Evolutionary conservation across 495 filamentous ascomycete genomes (phyloP).

Genomic region (Neurospora sp.): DNA sequence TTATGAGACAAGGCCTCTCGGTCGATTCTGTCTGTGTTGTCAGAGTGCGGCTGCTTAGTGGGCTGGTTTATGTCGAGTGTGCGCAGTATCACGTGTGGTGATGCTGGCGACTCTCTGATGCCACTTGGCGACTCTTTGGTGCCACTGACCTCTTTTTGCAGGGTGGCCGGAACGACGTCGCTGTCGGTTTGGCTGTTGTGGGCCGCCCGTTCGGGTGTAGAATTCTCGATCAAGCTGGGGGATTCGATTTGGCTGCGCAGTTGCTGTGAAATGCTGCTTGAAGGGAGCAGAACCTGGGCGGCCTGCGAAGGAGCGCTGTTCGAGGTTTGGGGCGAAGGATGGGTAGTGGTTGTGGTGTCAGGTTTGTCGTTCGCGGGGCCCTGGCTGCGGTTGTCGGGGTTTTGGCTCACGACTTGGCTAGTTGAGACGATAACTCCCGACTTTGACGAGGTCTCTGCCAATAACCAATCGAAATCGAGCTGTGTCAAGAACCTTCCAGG

Average conservation of each 20-base stretch:
- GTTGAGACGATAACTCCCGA: neutral
- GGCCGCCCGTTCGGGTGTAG: neutral
- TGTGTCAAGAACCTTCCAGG: neutral
- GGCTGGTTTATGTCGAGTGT: neutral
- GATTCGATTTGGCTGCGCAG: conserved; percentile 14
- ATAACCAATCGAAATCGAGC: neutral
- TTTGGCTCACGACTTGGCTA: neutral
- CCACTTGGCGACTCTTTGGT: neutral
- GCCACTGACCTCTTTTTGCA: neutral
- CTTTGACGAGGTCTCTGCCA: neutral
- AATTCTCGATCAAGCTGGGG: neutral
- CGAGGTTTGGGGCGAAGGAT: neutral
- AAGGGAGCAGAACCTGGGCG: conserved; percentile 20
- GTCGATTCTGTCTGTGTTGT: neutral
- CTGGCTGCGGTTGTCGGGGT: neutral
- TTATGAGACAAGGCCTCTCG: neutral
- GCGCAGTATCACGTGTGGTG: neutral
- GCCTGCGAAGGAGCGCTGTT: conserved; percentile 10
- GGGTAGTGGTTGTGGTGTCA: neutral
- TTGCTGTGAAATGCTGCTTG: conserved; percentile 11
- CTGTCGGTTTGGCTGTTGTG: conserved; percentile 2
- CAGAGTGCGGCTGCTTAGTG: neutral
- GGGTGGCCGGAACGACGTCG: conserved; percentile 14
- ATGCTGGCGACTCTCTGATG: neutral
- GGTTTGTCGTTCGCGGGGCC: neutral